Percentiles rank a stretch among this genome's conserved stretches.
These are phyloP conservation scores for Xylariaceae sp. DNA, from an alignment of 2,329 filamentous ascomycete species.

Conservation along the genomic window DNA sequence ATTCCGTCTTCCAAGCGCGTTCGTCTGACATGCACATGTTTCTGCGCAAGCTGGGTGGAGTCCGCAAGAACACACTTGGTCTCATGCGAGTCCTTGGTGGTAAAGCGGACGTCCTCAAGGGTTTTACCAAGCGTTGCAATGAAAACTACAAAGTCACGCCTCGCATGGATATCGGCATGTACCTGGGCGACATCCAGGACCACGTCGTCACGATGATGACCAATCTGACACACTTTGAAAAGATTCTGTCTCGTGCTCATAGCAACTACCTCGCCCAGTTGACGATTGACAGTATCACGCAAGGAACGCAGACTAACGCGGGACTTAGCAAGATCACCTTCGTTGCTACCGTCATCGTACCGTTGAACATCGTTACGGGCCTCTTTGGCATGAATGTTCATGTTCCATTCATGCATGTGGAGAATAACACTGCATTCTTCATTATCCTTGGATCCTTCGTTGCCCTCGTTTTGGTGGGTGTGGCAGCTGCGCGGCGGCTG, in stretches of 20 bases:
- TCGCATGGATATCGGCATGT: slow-evolving; percentile 91
- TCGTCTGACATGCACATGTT: slow-evolving; percentile 85
- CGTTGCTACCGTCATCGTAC: slow-evolving; percentile 89
- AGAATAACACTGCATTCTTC: slow-evolving; percentile 49
- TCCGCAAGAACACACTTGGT: slow-evolving; percentile 90
- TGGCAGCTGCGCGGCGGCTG: slow-evolving; percentile 36
- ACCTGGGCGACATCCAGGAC: slow-evolving; percentile 95
- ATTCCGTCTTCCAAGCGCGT: slow-evolving; percentile 87
- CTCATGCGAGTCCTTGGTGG: slow-evolving; percentile 88
- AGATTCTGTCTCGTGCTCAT: slow-evolving; percentile 90
- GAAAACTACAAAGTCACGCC: slow-evolving; percentile 94
- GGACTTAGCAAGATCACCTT: slow-evolving; percentile 93
- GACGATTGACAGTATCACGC: slow-evolving; percentile 81
- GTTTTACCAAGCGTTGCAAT: slow-evolving; percentile 98
- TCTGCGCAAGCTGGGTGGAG: slow-evolving; percentile 77
- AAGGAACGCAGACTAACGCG: slow-evolving; percentile 82
- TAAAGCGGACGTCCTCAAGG: slow-evolving; percentile 96
- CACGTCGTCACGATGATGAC: slow-evolving; percentile 99
- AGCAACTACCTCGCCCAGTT: slow-evolving; percentile 95
- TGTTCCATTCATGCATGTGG: slow-evolving; percentile 53
- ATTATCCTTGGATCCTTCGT: slow-evolving; percentile 51
- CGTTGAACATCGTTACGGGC: slow-evolving; percentile 84
- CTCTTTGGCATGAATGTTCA: slow-evolving; percentile 82
- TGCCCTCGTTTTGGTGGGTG: slow-evolving; percentile 41
- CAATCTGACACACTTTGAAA: slow-evolving; percentile 91